A percentile compares a stretch with the other conserved stretches of the same genome.
phyloP scores from a whole-genome alignment of 1,284 basidiomycete genomes.

The Puccinia novopanici region DNA sequence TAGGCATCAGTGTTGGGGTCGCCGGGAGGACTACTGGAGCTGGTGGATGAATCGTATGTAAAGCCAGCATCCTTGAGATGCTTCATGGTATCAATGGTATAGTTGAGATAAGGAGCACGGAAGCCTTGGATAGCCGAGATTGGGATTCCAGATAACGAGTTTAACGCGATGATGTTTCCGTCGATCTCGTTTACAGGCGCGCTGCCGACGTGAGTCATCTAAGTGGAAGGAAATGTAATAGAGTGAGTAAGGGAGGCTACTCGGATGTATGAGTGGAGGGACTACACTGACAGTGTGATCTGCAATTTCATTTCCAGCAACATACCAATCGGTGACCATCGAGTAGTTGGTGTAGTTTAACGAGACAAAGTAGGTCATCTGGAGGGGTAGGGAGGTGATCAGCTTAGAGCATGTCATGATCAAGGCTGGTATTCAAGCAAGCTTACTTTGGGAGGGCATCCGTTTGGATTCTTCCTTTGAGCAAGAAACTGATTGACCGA shows the following conservation, averaged over 20 bases:
- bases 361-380: conserved; percentile 73
- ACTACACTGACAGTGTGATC: conserved; percentile 70
- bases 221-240: conserved; percentile 56
- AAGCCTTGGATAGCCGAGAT: conserved; percentile 71
- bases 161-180: conserved; percentile 77
- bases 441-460: conserved; percentile 67
- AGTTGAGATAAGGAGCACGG: conserved; percentile 76
- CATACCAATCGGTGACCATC: conserved; percentile 76
- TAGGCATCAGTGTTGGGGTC: conserved; percentile 71
- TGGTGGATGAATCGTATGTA: conserved; percentile 72
- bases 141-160: conserved; percentile 76
- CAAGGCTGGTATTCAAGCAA: conserved; percentile 18
- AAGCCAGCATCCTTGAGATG: conserved; percentile 67
- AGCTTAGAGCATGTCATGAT: too few species aligned
- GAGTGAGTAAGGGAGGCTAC: neutral
- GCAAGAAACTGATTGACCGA: conserved; percentile 68
- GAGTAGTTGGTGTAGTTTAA: conserved; percentile 76
- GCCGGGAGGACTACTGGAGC: conserved; percentile 70
- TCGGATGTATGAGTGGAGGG: neutral
- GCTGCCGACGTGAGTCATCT: conserved; percentile 76
- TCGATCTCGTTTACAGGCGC: conserved; percentile 66
- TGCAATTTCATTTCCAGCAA: conserved; percentile 81
- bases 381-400: neutral
- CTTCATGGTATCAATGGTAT: conserved; percentile 62
- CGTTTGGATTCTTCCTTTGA: conserved; percentile 77